phyloP scores from a whole-genome alignment of 2,329 filamentous ascomycete species.

The Dactylellina sp. region DNA sequence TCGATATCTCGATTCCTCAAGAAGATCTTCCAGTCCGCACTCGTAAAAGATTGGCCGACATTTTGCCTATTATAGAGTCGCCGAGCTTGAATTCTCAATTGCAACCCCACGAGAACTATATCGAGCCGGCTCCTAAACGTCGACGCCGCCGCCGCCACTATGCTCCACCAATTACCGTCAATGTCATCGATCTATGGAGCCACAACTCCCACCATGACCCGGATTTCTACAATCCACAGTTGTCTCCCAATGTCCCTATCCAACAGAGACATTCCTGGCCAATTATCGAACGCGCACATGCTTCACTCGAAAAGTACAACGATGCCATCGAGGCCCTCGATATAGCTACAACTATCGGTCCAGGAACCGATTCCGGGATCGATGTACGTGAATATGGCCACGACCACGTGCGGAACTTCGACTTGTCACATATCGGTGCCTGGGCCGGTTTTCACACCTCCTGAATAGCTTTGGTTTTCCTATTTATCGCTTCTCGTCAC shows the following conservation, averaged over 20 bases:
- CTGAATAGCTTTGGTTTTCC: neutral
- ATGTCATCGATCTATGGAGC: neutral
- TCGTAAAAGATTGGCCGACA: neutral
- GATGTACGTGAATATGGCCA: conserved; percentile 11
- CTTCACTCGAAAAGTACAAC: neutral
- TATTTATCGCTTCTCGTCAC: neutral
- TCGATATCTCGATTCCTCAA: too few species aligned
- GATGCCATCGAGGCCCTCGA: conserved; percentile 15
- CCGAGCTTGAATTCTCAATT: too few species aligned
- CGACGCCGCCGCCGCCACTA: neutral
- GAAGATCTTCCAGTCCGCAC: too few species aligned
- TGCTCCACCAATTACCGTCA: neutral
- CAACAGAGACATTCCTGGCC: conserved; percentile 19
- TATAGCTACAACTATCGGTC: neutral
- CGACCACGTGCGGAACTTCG: neutral
- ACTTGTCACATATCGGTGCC: conserved; percentile 30
- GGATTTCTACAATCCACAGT: conserved; percentile 29
- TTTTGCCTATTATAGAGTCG: neutral
- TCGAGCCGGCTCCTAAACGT: neutral
- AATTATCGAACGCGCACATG: neutral
- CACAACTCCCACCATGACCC: neutral
- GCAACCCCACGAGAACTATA: too few species aligned
- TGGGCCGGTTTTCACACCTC: neutral
- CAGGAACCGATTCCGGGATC: conserved; percentile 5
- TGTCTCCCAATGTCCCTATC: neutral